These are phyloP conservation scores for Kodamaea restingae DNA, from an alignment of 805 yeast species.

Conservation along the genomic window DNA sequence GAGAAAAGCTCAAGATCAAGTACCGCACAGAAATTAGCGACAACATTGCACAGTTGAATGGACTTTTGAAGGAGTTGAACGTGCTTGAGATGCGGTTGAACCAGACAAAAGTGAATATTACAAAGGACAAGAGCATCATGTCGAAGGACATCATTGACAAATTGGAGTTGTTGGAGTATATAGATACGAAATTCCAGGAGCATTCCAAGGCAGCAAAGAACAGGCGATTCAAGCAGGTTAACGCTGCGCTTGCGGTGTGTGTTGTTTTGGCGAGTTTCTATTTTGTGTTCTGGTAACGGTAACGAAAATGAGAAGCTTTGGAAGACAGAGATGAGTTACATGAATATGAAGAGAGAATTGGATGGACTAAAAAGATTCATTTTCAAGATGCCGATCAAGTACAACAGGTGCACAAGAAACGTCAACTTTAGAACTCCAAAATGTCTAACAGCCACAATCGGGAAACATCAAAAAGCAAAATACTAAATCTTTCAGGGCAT, in stretches of 20 bases:
- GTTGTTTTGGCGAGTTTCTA: conserved; percentile 18
- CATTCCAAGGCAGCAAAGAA: conserved; percentile 23
- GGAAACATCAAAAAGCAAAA: no score
- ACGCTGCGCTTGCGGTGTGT: conserved; percentile 15
- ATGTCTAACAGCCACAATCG: no score
- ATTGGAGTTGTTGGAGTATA: conserved; percentile 29
- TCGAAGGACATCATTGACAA: conserved; percentile 24
- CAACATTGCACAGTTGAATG: conserved; percentile 26
- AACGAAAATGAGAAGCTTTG: neutral
- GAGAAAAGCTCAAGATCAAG: conserved; percentile 15
- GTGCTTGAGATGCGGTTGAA: conserved; percentile 25
- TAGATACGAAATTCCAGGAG: conserved; percentile 25
- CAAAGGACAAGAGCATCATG: conserved; percentile 23
- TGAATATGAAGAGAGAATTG: no score
- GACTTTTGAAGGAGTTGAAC: conserved; percentile 22
- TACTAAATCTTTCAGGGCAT: no score
- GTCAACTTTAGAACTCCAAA: no score
- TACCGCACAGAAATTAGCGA: conserved; percentile 25
- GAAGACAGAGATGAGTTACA: neutral
- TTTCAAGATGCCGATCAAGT: no score
- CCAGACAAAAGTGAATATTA: conserved; percentile 20
- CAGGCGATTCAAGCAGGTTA: conserved; percentile 28
- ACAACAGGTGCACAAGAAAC: no score
- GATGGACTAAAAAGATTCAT: no score
- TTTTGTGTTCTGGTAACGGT: conserved; percentile 7